Conservation (phyloP, 1,284 basidiomycete species). For the Rhodotorula sp. region DNA sequence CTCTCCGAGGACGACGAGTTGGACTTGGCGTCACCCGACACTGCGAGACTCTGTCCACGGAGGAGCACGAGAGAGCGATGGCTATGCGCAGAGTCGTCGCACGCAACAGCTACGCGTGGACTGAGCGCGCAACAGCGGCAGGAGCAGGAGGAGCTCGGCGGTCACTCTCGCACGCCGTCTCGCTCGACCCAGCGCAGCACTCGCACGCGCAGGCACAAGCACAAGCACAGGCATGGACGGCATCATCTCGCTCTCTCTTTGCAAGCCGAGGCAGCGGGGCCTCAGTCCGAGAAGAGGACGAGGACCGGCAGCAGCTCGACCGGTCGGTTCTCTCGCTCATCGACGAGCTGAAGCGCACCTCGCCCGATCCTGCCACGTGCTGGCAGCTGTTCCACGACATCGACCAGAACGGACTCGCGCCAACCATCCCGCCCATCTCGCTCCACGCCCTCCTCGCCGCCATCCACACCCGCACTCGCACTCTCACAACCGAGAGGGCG, state of each 20-base stretch:
- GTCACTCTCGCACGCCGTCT: constrained; percentile 20
- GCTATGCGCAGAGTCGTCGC: constrained; percentile 16
- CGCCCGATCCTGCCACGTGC: constrained; percentile 1
- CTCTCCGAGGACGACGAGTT: no score
- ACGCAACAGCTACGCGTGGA: constrained; percentile 7
- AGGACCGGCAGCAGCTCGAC: constrained; percentile 1
- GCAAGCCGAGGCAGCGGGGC: neutral
- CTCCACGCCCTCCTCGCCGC: constrained; percentile 32
- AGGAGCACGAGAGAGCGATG: neutral
- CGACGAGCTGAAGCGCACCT: constrained; percentile 8
- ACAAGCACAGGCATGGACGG: constrained; percentile 6
- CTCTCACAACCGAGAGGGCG: constrained; percentile 14
- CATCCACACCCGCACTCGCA: constrained; percentile 8
- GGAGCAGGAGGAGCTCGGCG: constrained; percentile 4
- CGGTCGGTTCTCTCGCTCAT: constrained; percentile 14
- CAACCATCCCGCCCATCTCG: constrained; percentile 20
- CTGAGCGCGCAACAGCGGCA: constrained; percentile 1
- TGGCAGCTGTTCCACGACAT: constrained; percentile 30
- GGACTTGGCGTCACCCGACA: neutral
- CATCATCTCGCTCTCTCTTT: constrained; percentile 16
- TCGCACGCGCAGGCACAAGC: neutral
- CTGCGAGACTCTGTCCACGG: neutral
- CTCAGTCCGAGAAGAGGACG: neutral
- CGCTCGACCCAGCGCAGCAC: constrained; percentile 5
- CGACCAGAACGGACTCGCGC: constrained; percentile 23